These are phyloP conservation scores for Fusarium clavum DNA, from an alignment of 2,329 filamentous ascomycete genomes.

Conservation along the genomic window DNA sequence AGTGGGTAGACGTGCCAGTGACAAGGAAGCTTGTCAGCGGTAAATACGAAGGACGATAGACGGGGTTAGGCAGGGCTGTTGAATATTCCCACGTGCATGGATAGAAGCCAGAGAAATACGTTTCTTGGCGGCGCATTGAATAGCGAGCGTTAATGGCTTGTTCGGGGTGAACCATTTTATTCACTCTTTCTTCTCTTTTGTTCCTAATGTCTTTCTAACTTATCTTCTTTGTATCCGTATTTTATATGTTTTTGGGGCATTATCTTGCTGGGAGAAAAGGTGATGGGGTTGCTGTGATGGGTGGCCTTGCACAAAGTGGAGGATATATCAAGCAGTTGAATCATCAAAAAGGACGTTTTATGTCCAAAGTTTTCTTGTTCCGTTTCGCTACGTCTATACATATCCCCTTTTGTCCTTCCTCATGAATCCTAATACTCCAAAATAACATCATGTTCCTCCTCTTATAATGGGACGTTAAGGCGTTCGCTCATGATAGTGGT, in stretches of 20 bases:
- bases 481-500: neutral
- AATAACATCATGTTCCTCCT: conserved; percentile 11
- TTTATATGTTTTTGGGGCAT: conserved; percentile 27
- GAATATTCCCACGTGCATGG: conserved; percentile 31
- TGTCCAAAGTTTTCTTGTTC: conserved; percentile 10
- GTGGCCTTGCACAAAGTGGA: conserved; percentile 25
- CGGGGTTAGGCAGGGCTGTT: neutral
- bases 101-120: conserved; percentile 36
- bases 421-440: conserved; percentile 26
- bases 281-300: neutral
- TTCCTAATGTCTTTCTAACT: conserved; percentile 19
- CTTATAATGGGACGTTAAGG: neutral
- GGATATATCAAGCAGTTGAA: conserved; percentile 21
- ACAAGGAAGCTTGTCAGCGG: conserved; percentile 78
- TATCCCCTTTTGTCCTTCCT: conserved; percentile 6
- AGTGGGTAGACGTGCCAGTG: conserved; percentile 76
- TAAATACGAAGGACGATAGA: conserved; percentile 72
- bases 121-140: conserved; percentile 49
- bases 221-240: conserved; percentile 32
- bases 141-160: conserved; percentile 45
- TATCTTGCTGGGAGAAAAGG: conserved; percentile 5
- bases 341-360: conserved; percentile 21
- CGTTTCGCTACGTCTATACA: conserved; percentile 30
- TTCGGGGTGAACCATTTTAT: conserved; percentile 36
- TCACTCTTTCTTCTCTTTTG: conserved; percentile 29